Evolutionary conservation across 2,329 filamentous ascomycete genomes (phyloP).

Genomic region (Phaeosphaeria sp.): DNA sequence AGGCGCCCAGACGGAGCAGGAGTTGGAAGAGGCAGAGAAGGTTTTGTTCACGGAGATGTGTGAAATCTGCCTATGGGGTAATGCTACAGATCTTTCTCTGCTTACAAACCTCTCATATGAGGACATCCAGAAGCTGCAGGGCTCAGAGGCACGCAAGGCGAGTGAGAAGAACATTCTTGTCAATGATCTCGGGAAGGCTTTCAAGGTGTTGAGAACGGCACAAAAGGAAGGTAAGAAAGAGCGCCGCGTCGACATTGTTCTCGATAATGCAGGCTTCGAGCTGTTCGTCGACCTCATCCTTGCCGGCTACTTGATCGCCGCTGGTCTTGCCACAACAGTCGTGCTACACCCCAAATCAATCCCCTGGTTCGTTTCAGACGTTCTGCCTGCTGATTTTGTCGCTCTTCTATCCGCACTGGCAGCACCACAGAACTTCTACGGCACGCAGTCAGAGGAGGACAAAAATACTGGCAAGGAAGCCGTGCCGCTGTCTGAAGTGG

Average conservation of each 20-base stretch:
- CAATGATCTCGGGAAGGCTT: slow-evolving; percentile 81
- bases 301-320: slow-evolving; percentile 84
- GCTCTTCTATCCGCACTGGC: slow-evolving; percentile 83
- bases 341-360: slow-evolving; percentile 93
- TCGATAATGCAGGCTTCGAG: slow-evolving; percentile 98
- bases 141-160: slow-evolving; percentile 81
- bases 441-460: slow-evolving; percentile 72
- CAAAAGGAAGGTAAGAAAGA: slow-evolving; percentile 68
- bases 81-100: slow-evolving; percentile 91
- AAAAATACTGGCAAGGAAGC: slow-evolving; percentile 62
- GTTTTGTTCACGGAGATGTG: slow-evolving; percentile 90
- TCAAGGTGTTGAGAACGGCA: slow-evolving; percentile 70
- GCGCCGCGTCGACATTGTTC: slow-evolving; percentile 87
- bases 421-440: slow-evolving; percentile 79
- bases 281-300: slow-evolving; percentile 94
- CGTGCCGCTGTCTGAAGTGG: slow-evolving; percentile 68
- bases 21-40: slow-evolving; percentile 72
- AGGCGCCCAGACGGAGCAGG: slow-evolving; percentile 54
- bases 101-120: slow-evolving; percentile 90
- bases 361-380: slow-evolving; percentile 98
- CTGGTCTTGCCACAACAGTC: slow-evolving; percentile 83
- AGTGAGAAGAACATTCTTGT: slow-evolving; percentile 90
- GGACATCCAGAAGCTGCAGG: slow-evolving; percentile 96
- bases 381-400: slow-evolving; percentile 83
- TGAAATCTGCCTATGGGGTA: slow-evolving; percentile 96